Base-by-base conservation (phyloP, 306 rosid genomes). In the Lathyrus aphaca region DNA sequence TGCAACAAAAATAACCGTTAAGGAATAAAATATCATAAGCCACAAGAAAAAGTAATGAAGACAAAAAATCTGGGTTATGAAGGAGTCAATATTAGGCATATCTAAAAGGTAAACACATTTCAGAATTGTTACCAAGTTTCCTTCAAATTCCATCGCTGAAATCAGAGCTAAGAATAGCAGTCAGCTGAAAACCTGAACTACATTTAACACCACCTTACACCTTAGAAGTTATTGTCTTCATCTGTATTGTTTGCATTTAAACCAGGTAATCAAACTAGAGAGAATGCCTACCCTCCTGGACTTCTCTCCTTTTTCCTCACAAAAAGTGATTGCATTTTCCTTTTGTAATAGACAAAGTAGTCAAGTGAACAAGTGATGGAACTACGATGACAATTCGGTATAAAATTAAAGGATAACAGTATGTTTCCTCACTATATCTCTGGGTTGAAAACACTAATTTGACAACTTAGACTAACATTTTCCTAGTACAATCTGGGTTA, bases 161-260 rank as follows among this genome's bases (percentile, higher is more conserved):
- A 48, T 72, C 25, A 46, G 64, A 64, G 32, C 61, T 71, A 64
- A 38, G 7, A 18, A 55, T 5, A 55, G 16, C 25, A 6, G 6
- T 56, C 62, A 56, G 39, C 62, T 63, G 43, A 64, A 61, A 69
- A 42, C 19, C 25, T 40, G 57, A 17, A 14, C 49, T 25, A 25
- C 59, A 65, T 46, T 78, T 66, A 39, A 49, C 16, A 56, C 44
- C 46, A 64, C 73, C 39, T 14, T 44, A 19, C n/a, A 30, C 42
- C 42, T 51, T 43, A 23, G 10, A 78, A 71, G 53, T 45, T 50
- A 48, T 29, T 30, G 19, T 37, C 23, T 29, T 13, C 13, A 5
- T 14, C 19, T 65, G 30, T 11, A 29, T 25, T 56, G 15, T 16
- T 27, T 45, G 17, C 48, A 57, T 54, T 37, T 46, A 27, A 35